Evolutionary conservation across 148 eudicot species (phyloP).

Genomic region (Nyssa sinensis): DNA sequence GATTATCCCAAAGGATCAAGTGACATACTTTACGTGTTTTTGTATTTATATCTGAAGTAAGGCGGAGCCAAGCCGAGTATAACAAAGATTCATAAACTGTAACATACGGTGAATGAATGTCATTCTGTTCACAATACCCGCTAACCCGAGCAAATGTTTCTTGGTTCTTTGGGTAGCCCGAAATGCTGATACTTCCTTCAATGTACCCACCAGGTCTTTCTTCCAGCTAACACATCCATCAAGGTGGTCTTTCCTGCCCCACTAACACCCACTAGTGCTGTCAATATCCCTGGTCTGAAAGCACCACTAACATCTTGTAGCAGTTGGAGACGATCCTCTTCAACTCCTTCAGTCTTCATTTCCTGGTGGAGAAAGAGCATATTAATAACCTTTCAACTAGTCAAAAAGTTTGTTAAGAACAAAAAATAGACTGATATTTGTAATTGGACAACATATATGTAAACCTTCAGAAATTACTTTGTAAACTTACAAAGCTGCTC

Average conservation of each 20-base stretch:
- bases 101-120: slow-evolving; percentile 66
- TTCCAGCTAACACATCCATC: slow-evolving; percentile 73
- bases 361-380: slow-evolving; percentile 58
- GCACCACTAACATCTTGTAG: slow-evolving; percentile 67
- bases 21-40: slow-evolving; percentile 46
- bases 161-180: slow-evolving; percentile 70
- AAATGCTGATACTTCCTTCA: slow-evolving; percentile 53
- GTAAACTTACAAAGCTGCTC: too few species aligned
- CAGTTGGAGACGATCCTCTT: slow-evolving; percentile 59
- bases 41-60: slow-evolving; percentile 47
- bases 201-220: slow-evolving; percentile 73
- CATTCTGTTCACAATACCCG: slow-evolving; percentile 75
- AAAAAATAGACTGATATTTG: too few species aligned
- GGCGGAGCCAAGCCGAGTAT: slow-evolving; percentile 78
- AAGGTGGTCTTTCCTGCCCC: slow-evolving; percentile 83
- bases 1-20: neutral
- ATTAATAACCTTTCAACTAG: too few species aligned
- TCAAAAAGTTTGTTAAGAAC: too few species aligned
- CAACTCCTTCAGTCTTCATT: slow-evolving; percentile 56
- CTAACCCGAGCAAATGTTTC: slow-evolving; percentile 64
- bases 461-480: too few species aligned
- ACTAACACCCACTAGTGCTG: slow-evolving; percentile 76
- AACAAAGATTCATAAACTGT: slow-evolving; percentile 71
- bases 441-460: too few species aligned
- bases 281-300: slow-evolving; percentile 70